A percentile compares a stretch with the other conserved stretches of the same genome.
phyloP scores from a whole-genome alignment of 2,329 filamentous ascomycete genomes.

The Geosmithia putterillii region DNA sequence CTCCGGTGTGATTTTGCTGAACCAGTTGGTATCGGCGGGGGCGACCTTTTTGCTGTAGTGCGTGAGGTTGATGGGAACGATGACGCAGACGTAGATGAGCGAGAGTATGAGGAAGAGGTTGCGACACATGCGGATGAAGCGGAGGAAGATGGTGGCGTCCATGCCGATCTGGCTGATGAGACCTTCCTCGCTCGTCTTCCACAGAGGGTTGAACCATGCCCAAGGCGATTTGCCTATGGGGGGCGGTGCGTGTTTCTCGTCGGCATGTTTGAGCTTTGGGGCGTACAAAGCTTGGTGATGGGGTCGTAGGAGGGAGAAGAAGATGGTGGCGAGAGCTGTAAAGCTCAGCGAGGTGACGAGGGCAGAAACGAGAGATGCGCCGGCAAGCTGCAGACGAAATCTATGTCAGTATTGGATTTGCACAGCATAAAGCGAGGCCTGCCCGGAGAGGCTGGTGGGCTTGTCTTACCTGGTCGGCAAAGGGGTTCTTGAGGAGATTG shows the following conservation, averaged over 20 bases:
- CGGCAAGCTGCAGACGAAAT: slow-evolving; percentile 11
- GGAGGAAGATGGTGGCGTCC: slow-evolving; percentile 83
- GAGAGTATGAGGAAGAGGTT: slow-evolving; percentile 72
- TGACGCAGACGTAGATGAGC: slow-evolving; percentile 60
- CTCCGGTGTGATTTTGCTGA: slow-evolving; percentile 47
- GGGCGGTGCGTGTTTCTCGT: slow-evolving; percentile 80
- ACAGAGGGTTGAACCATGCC: slow-evolving; percentile 71
- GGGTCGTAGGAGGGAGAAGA: slow-evolving; percentile 82
- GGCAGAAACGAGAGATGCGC: slow-evolving; percentile 59
- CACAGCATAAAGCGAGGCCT: neutral
- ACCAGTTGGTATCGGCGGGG: slow-evolving; percentile 24
- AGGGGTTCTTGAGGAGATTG: slow-evolving; percentile 36
- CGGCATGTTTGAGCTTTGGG: slow-evolving; percentile 83
- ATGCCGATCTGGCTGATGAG: slow-evolving; percentile 75
- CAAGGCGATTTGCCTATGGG: slow-evolving; percentile 77
- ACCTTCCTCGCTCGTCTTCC: slow-evolving; percentile 64
- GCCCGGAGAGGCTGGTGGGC: neutral
- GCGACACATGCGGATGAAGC: slow-evolving; percentile 81
- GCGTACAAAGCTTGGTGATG: slow-evolving; percentile 91
- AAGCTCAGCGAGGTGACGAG: slow-evolving; percentile 69
- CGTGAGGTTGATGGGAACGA: slow-evolving; percentile 69
- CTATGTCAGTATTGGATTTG: neutral
- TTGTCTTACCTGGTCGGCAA: slow-evolving; percentile 28
- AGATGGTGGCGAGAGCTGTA: slow-evolving; percentile 58
- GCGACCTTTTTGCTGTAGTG: slow-evolving; percentile 18